These are phyloP conservation scores for Diaporthe sp. DNA, from an alignment of 2,329 filamentous ascomycete genomes.

Conservation along the genomic window DNA sequence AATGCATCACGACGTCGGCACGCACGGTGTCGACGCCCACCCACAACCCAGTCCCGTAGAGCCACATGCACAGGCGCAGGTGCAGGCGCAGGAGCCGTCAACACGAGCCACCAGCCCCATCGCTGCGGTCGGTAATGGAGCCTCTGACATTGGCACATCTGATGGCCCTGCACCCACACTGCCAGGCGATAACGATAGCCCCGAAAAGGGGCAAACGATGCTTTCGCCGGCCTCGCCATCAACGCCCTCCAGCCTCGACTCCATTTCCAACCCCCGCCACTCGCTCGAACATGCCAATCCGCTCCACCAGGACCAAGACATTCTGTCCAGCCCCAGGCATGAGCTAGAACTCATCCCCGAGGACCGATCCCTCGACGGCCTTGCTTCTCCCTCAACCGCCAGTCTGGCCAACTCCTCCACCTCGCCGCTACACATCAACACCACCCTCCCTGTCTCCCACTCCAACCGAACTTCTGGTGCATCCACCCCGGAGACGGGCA, in stretches of 20 bases:
- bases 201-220: slow-evolving; percentile 19
- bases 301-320: slow-evolving; percentile 25
- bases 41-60: background rate
- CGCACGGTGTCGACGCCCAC: slow-evolving; percentile 20
- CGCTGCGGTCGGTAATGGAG: slow-evolving; percentile 11
- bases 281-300: slow-evolving; percentile 27
- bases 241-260: slow-evolving; percentile 20
- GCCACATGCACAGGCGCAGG: slow-evolving; percentile 17
- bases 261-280: slow-evolving; percentile 27
- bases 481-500: slow-evolving; percentile 40
- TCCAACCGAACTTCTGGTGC: slow-evolving; percentile 36
- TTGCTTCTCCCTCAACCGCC: slow-evolving; percentile 26
- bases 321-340: slow-evolving; percentile 37
- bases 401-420: slow-evolving; percentile 2
- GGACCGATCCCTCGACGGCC: slow-evolving; percentile 35
- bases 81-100: slow-evolving; percentile 7
- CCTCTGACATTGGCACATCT: slow-evolving; percentile 15
- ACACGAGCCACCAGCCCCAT: slow-evolving; percentile 30
- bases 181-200: slow-evolving; percentile 28
- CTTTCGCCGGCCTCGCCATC: slow-evolving; percentile 24
- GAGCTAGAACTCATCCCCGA: slow-evolving; percentile 41
- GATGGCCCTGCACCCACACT: background rate
- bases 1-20: slow-evolving; percentile 29
- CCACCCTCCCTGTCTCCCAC: slow-evolving; percentile 16
- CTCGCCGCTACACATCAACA: slow-evolving; percentile 25